Conservation (phyloP, 1,139 yeast genomes). For the Kluyveromyces marxianus region DNA sequence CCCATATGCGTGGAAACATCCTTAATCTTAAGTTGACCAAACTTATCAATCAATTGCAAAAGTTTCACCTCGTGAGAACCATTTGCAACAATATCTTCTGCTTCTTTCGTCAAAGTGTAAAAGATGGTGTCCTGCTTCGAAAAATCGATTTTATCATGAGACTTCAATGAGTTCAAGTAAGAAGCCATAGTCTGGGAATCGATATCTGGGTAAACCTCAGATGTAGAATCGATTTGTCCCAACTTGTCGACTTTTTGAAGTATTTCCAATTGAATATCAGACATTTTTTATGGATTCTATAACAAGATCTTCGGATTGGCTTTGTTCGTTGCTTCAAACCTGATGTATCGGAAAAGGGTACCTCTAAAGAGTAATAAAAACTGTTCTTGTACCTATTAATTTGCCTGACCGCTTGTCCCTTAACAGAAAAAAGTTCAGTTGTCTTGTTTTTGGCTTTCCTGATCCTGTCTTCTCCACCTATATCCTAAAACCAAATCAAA, state of each 20-base stretch:
- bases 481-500: no score
- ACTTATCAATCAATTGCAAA: constrained; percentile 63
- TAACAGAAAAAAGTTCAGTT: no score
- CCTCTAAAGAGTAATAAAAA: no score
- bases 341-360: no score
- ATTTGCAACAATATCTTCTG: constrained; percentile 61
- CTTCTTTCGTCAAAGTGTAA: constrained; percentile 77
- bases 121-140: constrained; percentile 66
- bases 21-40: constrained; percentile 70
- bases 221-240: constrained; percentile 59
- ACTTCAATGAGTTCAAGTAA: constrained; percentile 77
- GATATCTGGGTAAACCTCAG: constrained; percentile 45
- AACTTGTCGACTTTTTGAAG: constrained; percentile 54
- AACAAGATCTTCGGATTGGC: neutral
- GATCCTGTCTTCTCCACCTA: no score
- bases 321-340: neutral
- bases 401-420: no score
- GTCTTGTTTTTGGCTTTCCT: no score
- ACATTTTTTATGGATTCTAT: constrained; percentile 25
- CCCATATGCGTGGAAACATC: constrained; percentile 79
- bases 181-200: constrained; percentile 56
- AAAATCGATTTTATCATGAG: constrained; percentile 74
- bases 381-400: no score
- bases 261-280: constrained; percentile 37
- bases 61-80: constrained; percentile 92